Evolutionary conservation across 257 asterid genomes (phyloP).

Genomic region (Prunella vulgaris): DNA sequence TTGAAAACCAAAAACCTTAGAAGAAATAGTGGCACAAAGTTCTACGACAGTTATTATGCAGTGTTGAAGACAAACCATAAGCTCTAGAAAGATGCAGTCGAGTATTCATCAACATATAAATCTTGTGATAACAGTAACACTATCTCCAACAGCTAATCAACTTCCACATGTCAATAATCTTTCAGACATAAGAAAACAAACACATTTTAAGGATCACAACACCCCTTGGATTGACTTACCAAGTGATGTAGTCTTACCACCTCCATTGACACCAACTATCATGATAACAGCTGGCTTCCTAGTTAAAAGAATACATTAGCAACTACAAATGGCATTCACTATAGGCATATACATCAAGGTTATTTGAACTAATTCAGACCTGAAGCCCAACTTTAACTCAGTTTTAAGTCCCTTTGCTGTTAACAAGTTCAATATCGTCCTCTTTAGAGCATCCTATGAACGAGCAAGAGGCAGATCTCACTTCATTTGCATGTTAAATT

Average conservation of each 20-base stretch:
- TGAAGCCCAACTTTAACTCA: slow-evolving; percentile 82
- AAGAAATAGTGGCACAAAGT: not conserved
- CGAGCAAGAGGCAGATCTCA: slow-evolving; percentile 17
- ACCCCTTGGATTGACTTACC: slow-evolving; percentile 46
- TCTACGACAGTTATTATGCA: not conserved
- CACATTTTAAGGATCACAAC: not conserved
- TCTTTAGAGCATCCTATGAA: slow-evolving; percentile 75
- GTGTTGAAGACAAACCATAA: not conserved
- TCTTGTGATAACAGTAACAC: not conserved
- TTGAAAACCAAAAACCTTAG: not conserved
- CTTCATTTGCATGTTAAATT: slow-evolving; percentile 1
- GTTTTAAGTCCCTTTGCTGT: slow-evolving; percentile 79
- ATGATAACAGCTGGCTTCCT: slow-evolving; percentile 96
- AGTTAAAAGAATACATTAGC: slow-evolving; percentile 23
- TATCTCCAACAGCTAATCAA: not conserved
- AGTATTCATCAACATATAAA: not conserved
- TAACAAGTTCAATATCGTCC: slow-evolving; percentile 64
- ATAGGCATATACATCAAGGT: not conserved
- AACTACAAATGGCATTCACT: slow-evolving; percentile 1
- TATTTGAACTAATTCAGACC: slow-evolving; percentile 38
- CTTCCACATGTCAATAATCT: not conserved
- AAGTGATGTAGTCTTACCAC: slow-evolving; percentile 96
- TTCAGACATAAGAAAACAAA: not conserved
- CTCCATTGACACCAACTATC: slow-evolving; percentile 98
- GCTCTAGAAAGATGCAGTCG: not conserved